phyloP scores from a whole-genome alignment of 2,329 filamentous ascomycete species.

The Trichophyton equinum region DNA sequence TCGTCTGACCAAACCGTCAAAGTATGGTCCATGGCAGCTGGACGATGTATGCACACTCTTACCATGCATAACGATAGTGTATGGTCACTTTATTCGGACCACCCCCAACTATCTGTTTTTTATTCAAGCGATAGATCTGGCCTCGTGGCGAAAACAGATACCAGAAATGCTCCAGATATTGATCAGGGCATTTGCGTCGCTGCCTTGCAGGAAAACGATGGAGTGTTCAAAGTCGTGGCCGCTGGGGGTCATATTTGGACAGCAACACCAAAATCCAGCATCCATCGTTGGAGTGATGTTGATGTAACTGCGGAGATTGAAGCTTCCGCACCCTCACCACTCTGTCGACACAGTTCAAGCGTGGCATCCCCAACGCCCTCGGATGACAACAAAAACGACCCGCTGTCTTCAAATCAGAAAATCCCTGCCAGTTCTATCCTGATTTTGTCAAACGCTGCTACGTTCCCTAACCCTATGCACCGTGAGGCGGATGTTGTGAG shows the following conservation, averaged over 20 bases:
- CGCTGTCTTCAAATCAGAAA: conserved; percentile 28
- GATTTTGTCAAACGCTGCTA: conserved; percentile 70
- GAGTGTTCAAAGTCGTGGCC: conserved; percentile 43
- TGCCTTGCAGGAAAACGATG: conserved; percentile 83
- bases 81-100: conserved; percentile 85
- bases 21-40: conserved; percentile 90
- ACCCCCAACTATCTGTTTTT: conserved; percentile 75
- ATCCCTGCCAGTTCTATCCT: conserved; percentile 70
- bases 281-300: conserved; percentile 82
- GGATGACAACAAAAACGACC: conserved; percentile 11
- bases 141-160: conserved; percentile 90
- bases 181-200: conserved; percentile 84
- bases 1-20: conserved; percentile 97
- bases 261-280: conserved; percentile 76
- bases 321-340: conserved; percentile 38
- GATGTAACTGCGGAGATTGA: conserved; percentile 64
- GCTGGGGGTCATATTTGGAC: conserved; percentile 77
- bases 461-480: conserved; percentile 50
- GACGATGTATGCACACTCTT: conserved; percentile 91
- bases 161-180: conserved; percentile 60
- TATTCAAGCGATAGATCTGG: conserved; percentile 91
- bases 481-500: conserved; percentile 44
- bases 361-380: conserved; percentile 21
- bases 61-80: conserved; percentile 99
- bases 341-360: conserved; percentile 40